Conservation (phyloP, 805 yeast genomes). For the Cyberlindnera japonica region DNA sequence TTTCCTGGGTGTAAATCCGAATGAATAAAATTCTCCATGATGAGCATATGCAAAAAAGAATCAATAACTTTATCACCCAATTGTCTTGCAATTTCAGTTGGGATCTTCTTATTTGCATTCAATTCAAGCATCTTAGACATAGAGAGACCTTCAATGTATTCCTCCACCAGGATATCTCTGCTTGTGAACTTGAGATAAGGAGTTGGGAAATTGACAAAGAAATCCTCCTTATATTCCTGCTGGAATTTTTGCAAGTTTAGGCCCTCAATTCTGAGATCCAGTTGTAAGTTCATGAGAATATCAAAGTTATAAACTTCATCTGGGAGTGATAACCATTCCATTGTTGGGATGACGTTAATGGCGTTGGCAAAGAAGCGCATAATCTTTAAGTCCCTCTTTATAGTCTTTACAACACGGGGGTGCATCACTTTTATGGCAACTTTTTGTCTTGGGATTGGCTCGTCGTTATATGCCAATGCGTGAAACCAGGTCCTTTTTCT, state of each 20-base stretch:
- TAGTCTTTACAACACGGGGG: conserved; percentile 71
- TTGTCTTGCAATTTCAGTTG: conserved; percentile 54
- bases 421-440: conserved; percentile 93
- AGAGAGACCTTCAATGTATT: conserved; percentile 77
- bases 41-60: conserved; percentile 88
- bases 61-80: conserved; percentile 82
- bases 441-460: conserved; percentile 41
- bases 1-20: conserved; percentile 98
- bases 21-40: conserved; percentile 90
- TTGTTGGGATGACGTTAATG: conserved; percentile 77
- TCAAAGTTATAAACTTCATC: conserved; percentile 90
- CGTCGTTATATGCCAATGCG: conserved; percentile 10
- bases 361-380: conserved; percentile 76
- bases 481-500: conserved; percentile 21
- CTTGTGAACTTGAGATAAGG: conserved; percentile 66
- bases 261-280: conserved; percentile 89
- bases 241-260: conserved; percentile 70
- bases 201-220: conserved; percentile 74
- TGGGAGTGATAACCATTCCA: conserved; percentile 97
- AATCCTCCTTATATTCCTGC: conserved; percentile 54
- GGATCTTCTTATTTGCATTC: conserved; percentile 34
- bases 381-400: conserved; percentile 76
- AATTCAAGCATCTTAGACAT: conserved; percentile 62
- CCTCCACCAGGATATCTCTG: conserved; percentile 77
- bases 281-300: conserved; percentile 78